phyloP scores from a whole-genome alignment of 495 filamentous ascomycete species.

The Acidiella bohemica region DNA sequence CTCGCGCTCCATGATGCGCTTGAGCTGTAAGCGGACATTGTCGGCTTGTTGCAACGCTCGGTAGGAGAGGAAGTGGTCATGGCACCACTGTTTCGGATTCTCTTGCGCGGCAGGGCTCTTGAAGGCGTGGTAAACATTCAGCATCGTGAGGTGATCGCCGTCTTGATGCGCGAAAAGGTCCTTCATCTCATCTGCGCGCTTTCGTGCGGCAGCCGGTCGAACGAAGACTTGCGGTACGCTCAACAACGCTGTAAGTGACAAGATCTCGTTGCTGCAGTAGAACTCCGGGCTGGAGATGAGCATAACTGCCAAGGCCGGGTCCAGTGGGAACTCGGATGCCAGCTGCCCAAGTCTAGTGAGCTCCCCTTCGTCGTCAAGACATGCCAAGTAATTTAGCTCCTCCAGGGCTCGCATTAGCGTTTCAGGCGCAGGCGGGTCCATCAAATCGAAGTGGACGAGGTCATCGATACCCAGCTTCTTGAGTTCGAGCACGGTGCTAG shows the following conservation, averaged over 20 bases:
- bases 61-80: conserved; percentile 90
- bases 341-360: conserved; percentile 72
- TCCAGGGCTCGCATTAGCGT: conserved; percentile 97
- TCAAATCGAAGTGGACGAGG: conserved; percentile 94
- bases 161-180: conserved; percentile 79
- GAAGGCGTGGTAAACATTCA: conserved; percentile 98
- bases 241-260: conserved; percentile 85
- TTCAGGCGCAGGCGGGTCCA: conserved; percentile 97
- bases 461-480: conserved; percentile 96
- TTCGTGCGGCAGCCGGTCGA: conserved; percentile 66
- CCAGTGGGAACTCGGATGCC: conserved; percentile 91
- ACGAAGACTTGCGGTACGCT: conserved; percentile 93
- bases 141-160: conserved; percentile 87
- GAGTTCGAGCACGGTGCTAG: conserved; percentile 86
- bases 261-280: conserved; percentile 95
- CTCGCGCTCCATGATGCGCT: conserved; percentile 89
- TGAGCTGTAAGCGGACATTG: conserved; percentile 79
- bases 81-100: conserved; percentile 81
- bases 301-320: conserved; percentile 94
- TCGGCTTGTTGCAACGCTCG: conserved; percentile 83
- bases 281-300: conserved; percentile 94
- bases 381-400: conserved; percentile 94
- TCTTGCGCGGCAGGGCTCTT: conserved; percentile 58
- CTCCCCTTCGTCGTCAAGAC: conserved; percentile 90
- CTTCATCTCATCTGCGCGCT: conserved; percentile 98